Evolutionary conservation across 2,329 filamentous ascomycete genomes (phyloP).

Genomic region (Amesomyces nigricolor): DNA sequence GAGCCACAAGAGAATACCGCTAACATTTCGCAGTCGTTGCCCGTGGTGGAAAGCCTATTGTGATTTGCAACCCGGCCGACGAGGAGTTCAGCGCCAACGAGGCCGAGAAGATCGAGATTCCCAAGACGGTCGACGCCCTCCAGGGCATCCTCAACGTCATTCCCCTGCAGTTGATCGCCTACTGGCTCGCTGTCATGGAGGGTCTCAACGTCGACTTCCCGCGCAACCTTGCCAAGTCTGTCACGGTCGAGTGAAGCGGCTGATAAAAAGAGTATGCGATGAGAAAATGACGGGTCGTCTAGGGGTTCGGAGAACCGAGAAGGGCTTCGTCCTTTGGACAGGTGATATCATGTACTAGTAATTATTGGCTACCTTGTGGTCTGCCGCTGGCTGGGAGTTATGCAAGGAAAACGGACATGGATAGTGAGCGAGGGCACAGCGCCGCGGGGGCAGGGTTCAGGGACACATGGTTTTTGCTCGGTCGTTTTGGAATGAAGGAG

Average conservation of each 20-base stretch:
- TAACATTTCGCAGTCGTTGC: conserved; percentile 68
- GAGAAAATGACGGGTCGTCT: background rate
- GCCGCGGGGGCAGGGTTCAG: conserved; percentile 7
- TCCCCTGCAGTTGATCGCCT: conserved; percentile 93
- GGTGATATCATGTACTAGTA: conserved; percentile 18
- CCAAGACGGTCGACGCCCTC: conserved; percentile 87
- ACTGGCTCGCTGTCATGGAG: conserved; percentile 96
- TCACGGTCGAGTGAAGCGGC: conserved; percentile 82
- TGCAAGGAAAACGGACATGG: background rate
- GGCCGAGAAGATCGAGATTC: conserved; percentile 96
- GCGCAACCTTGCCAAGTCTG: conserved; percentile 96
- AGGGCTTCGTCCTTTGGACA: conserved; percentile 3
- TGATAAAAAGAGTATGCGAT: background rate
- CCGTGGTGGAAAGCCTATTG: conserved; percentile 90
- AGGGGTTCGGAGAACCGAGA: background rate
- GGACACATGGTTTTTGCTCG: background rate
- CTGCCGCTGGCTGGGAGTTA: conserved; percentile 12
- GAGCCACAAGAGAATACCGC: background rate
- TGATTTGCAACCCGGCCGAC: conserved; percentile 92
- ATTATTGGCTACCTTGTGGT: conserved; percentile 14
- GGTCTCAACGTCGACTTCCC: conserved; percentile 98
- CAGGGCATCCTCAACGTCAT: conserved; percentile 98
- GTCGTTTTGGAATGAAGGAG: background rate
- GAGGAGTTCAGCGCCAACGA: conserved; percentile 81
- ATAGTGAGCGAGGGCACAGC: background rate